These are phyloP conservation scores for Andrographis paniculata DNA, from an alignment of 305 asterid genomes.

Conservation along the genomic window DNA sequence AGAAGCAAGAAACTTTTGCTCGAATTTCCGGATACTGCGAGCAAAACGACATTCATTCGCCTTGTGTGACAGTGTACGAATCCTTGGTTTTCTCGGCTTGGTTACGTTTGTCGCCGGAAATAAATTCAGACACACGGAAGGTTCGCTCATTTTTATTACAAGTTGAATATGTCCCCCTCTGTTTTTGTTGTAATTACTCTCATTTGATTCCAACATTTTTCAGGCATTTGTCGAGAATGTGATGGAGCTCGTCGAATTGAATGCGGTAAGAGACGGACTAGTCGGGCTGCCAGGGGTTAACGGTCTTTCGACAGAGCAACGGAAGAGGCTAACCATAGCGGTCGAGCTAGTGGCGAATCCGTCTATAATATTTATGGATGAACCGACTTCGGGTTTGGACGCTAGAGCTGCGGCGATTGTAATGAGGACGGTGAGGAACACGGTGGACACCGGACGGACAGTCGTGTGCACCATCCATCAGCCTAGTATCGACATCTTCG, in stretches of 20 bases:
- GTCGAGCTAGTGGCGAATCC: conserved; percentile 38
- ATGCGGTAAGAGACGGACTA: conserved; percentile 24
- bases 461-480: too few species aligned
- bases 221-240: conserved; percentile 32
- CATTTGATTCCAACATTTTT: background rate
- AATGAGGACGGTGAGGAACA: conserved; percentile 34
- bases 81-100: conserved; percentile 28
- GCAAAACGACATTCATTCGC: conserved; percentile 29
- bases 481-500: conserved; percentile 42
- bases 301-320: conserved; percentile 44
- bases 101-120: conserved; percentile 23
- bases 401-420: conserved; percentile 40
- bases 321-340: conserved; percentile 38
- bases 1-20: conserved; percentile 28
- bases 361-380: too few species aligned
- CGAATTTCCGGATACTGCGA: conserved; percentile 31
- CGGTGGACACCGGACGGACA: too few species aligned
- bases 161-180: too few species aligned
- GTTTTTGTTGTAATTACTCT: too few species aligned
- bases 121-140: conserved; percentile 21
- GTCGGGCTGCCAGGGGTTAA: conserved; percentile 36
- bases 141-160: conserved; percentile 1
- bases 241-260: conserved; percentile 36
- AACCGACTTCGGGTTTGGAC: conserved; percentile 36
- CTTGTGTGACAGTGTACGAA: conserved; percentile 23